Base-by-base conservation (phyloP, 345 rosid species). In the Excoecaria agallocha region DNA sequence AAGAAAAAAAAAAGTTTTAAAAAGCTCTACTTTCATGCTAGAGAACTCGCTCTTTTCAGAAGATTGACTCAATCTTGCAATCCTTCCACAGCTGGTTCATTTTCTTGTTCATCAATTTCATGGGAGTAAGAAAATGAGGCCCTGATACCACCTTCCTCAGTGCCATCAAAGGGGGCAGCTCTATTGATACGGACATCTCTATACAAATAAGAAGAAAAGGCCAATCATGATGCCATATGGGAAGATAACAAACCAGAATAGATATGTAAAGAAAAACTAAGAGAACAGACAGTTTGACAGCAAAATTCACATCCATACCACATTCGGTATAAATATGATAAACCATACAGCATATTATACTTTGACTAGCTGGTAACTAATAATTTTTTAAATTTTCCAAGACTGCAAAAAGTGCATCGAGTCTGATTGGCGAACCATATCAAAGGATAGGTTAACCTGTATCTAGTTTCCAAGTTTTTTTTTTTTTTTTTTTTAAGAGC, bases 111-210 rank as follows among this genome's bases (percentile, higher is more conserved):
- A 61, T 92, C 87, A 77, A 92, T 94, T 82, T 92, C 98, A 70
- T 90, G 96, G 55, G 89, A 88, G 85, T 89, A 92, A 38, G 92
- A 86, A 79, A 97, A 79, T 7, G 91, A 79, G 41, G 93, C 94
- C 85, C 97, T 87, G 75, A 94, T 90, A 79, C 98, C 98, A 79
- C 98, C 98, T 81, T 92, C 98, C 82, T 91, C 98, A 12, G 91
- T 87, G 66, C 97, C 97, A 82, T 94, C 97, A 83, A 92, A 94
- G 50, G 91, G 93, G 48, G 91, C 82, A 67, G 85, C 83, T 85
- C 91, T 90, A 70, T 78, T 85, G 75, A 81, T 89, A 54, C 91
- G 95, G 57, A 78, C 70, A 72, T 94, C 98, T 92, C 97, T 92
- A 83, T 51, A 76, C 58, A 41, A 7, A 30, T n/a, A 43, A 25